Evolutionary conservation across 78 protist genomes (phyloP), one percentile per base, ranked within the genome.

Genomic region (Emiliania huxleyi): DNA sequence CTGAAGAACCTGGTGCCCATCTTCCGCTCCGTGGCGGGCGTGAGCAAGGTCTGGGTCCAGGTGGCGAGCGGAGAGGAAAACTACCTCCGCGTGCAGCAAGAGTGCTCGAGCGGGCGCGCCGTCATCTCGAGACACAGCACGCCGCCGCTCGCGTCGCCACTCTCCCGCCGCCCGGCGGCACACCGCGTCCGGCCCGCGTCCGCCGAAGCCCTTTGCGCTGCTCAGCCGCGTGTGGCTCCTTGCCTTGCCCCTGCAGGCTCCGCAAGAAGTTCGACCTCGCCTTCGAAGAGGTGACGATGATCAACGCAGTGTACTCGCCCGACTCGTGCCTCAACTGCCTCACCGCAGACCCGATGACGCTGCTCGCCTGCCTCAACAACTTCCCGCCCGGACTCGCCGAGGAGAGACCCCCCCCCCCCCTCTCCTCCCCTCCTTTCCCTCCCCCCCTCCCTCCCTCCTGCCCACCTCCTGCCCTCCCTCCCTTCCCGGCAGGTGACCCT

Each of bases 201-300:
- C n/a, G n/a, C n/a, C n/a, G n/a, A n/a, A n/a, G n/a, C n/a, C n/a
- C n/a, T n/a, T n/a, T n/a, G n/a, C n/a, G n/a, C n/a, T n/a, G n/a
- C n/a, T n/a, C n/a, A n/a, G n/a, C n/a, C n/a, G n/a, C n/a, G n/a
- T n/a, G n/a, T n/a, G n/a, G n/a, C n/a, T n/a, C n/a, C n/a, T n/a
- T n/a, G n/a, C n/a, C n/a, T n/a, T n/a, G n/a, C n/a, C n/a, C n/a
- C n/a, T n/a, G n/a, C n/a, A n/a, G n/a, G 2, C 48, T 77, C 35
- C 42, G 85, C 42, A 77, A 77, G 46, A 77, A 77, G 46, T 77
- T 77, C n/a, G 85, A 77, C 46, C 44, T 77, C 85, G 44, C 85
- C 8, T 40, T 40, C 26, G 33, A 77, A 22, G 85, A 77, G 85
- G 85, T 77, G 37, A 77, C 85, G 46, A 3, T 33, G 48, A 77